Percentiles rank a stretch among this genome's conserved stretches.
phyloP scores from a whole-genome alignment of 78 protist species.

The Mastigamoeba balamuthi region DNA sequence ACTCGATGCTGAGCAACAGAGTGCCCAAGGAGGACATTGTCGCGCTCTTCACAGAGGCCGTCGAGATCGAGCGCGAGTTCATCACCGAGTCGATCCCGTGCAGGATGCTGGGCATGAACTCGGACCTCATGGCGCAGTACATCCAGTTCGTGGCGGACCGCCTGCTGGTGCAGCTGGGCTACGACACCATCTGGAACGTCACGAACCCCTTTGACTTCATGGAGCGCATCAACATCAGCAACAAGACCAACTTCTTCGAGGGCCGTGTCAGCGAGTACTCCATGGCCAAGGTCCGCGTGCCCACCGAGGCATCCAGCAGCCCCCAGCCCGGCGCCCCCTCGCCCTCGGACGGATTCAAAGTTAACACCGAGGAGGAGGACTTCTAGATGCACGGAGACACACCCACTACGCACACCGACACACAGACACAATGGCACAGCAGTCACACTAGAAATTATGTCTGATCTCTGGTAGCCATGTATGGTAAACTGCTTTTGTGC shows the following conservation, averaged over 20 bases:
- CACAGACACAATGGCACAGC: no score
- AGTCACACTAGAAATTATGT: no score
- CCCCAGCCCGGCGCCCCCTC: no score
- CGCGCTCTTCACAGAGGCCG: slow-evolving; percentile 80
- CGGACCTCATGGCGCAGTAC: slow-evolving; percentile 85
- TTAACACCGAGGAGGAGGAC: no score
- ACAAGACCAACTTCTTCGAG: slow-evolving; percentile 98
- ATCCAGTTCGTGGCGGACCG: slow-evolving; percentile 96
- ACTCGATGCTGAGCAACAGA: slow-evolving; percentile 38
- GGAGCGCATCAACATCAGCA: slow-evolving; percentile 92
- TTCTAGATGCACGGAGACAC: no score
- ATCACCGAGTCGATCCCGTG: slow-evolving; percentile 90
- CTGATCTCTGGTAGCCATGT: no score
- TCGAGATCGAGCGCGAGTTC: slow-evolving; percentile 84
- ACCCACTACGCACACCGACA: no score
- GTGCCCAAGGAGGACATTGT: slow-evolving; percentile 7
- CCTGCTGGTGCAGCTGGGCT: slow-evolving; percentile 77
- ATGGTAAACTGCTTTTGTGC: no score
- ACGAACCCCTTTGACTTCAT: slow-evolving; percentile 95
- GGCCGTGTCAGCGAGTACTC: slow-evolving; percentile 93
- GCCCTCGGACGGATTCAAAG: no score
- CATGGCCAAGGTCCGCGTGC: slow-evolving; percentile 77
- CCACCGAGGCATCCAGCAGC: no score
- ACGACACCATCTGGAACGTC: slow-evolving; percentile 63
- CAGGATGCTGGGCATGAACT: slow-evolving; percentile 92